phyloP scores from a whole-genome alignment of 495 filamentous ascomycete genomes.

The Parachaetomium inaequale region DNA sequence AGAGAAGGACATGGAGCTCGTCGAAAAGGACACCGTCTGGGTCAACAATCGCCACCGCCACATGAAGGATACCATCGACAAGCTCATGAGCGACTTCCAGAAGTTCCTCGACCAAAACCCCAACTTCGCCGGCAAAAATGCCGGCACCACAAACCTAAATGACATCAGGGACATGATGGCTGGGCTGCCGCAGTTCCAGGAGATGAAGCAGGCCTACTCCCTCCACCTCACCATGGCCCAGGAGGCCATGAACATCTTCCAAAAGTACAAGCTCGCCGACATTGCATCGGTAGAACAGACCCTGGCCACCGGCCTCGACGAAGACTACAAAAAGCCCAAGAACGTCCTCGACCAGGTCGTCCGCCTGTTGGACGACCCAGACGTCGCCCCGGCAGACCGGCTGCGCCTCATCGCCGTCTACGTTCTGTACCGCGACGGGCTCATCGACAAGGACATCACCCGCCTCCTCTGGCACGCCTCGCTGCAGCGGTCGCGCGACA shows the following conservation, averaged over 20 bases:
- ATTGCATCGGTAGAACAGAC: conserved; percentile 80
- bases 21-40: conserved; percentile 89
- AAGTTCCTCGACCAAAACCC: conserved; percentile 88
- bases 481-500: conserved; percentile 55
- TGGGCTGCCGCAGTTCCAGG: conserved; percentile 88
- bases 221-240: conserved; percentile 97
- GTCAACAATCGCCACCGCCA: conserved; percentile 87
- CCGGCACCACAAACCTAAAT: conserved; percentile 70
- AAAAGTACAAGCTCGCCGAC: conserved; percentile 77
- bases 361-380: conserved; percentile 77
- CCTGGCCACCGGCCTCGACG: conserved; percentile 87
- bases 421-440: conserved; percentile 80
- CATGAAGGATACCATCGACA: conserved; percentile 97
- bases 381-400: conserved; percentile 64
- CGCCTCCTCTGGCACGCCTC: conserved; percentile 81
- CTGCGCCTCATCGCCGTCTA: conserved; percentile 82
- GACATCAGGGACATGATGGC: conserved; percentile 97
- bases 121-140: conserved; percentile 76
- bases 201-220: conserved; percentile 91
- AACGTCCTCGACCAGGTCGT: conserved; percentile 81
- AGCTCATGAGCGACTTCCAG: conserved; percentile 86
- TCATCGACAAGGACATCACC: conserved; percentile 78
- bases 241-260: conserved; percentile 91
- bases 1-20: conserved; percentile 84
- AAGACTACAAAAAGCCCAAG: conserved; percentile 88